Evolutionary conservation across 2,329 filamentous ascomycete genomes (phyloP), one percentile per base, ranked within the genome.

Genomic region (Penicillium sp.): DNA sequence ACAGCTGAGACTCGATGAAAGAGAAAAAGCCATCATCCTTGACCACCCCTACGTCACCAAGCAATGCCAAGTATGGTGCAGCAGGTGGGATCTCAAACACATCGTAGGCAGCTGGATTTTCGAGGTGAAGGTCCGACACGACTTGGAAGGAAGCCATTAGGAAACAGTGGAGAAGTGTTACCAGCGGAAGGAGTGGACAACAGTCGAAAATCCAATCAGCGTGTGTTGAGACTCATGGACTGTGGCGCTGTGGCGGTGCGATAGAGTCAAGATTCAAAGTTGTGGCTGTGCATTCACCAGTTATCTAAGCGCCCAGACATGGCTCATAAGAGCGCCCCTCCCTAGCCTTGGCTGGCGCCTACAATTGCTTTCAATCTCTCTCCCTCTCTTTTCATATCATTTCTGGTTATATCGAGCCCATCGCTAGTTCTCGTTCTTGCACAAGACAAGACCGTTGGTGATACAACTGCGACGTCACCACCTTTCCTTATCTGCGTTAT

Each of bases 101-200:
- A 45, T 75, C 69, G 52, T 79, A 80, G 12, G 61, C 59, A 29
- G 65, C 61, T 0, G 69, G 66, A 6, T 54, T 50, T 50, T 80
- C 75, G 6, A 80, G 64, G 43, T 80, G 76, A 3, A 80, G 62
- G 54, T 80, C 76, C 0, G 75, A 78, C n/a, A 79, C 39, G 31
- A 79, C 68, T 46, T 77, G 64, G 35, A 67, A 44, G 20, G 26
- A 30, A 18, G 44, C 45, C 53, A 59, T 54, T 34, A 14, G 9
- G 16, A n/a, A 13, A 28, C 2, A 13, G 7, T 22, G 18, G 32
- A 22, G 14, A 30, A 37, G 31, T 15, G 27, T 39, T 31, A 39
- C 38, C 42, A 35, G 37, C 22, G 16, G 3, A 9, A 18, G 30
- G 27, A 22, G 30, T 27, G 25, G 25, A 13, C 25, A n/a, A n/a